phyloP scores from a whole-genome alignment of 805 yeast genomes.

The Metschnikowia gruessii region DNA sequence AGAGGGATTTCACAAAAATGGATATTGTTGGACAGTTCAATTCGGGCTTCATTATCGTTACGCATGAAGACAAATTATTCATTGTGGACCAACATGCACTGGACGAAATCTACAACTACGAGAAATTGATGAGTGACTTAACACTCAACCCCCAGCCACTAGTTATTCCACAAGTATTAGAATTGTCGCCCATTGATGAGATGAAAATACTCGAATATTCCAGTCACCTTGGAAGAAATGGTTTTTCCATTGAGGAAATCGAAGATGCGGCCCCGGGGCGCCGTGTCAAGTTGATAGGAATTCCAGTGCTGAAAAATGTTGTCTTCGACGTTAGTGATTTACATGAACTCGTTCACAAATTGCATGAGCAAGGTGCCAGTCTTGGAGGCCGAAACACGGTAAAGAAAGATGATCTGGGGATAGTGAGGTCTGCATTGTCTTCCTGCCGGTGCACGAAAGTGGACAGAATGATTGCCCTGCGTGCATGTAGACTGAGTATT shows the following conservation, averaged over 20 bases:
- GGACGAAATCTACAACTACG: slow-evolving; percentile 93
- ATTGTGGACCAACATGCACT: slow-evolving; percentile 97
- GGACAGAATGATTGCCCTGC: slow-evolving; percentile 83
- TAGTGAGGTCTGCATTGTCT: not conserved
- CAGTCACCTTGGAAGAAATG: slow-evolving; percentile 64
- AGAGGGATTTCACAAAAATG: slow-evolving; percentile 74
- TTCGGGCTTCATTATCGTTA: slow-evolving; percentile 84
- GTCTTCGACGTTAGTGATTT: slow-evolving; percentile 69
- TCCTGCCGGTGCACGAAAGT: slow-evolving; percentile 64
- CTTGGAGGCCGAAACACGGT: not conserved
- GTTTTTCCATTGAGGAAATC: slow-evolving; percentile 55
- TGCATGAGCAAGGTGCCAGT: slow-evolving; percentile 45
- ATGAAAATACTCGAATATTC: slow-evolving; percentile 61
- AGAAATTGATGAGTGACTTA: slow-evolving; percentile 54
- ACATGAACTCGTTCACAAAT: slow-evolving; percentile 67
- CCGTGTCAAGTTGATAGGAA: slow-evolving; percentile 51
- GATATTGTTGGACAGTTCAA: slow-evolving; percentile 89
- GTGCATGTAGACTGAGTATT: slow-evolving; percentile 90
- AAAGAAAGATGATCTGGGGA: not conserved
- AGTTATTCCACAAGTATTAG: slow-evolving; percentile 56
- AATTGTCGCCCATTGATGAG: slow-evolving; percentile 77
- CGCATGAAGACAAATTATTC: slow-evolving; percentile 59
- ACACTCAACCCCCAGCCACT: slow-evolving; percentile 59
- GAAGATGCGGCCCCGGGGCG: slow-evolving; percentile 54
- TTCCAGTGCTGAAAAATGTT: slow-evolving; percentile 72